These are phyloP conservation scores for Aspergillus sp. DNA, from an alignment of 2,329 filamentous ascomycete genomes.

Conservation along the genomic window DNA sequence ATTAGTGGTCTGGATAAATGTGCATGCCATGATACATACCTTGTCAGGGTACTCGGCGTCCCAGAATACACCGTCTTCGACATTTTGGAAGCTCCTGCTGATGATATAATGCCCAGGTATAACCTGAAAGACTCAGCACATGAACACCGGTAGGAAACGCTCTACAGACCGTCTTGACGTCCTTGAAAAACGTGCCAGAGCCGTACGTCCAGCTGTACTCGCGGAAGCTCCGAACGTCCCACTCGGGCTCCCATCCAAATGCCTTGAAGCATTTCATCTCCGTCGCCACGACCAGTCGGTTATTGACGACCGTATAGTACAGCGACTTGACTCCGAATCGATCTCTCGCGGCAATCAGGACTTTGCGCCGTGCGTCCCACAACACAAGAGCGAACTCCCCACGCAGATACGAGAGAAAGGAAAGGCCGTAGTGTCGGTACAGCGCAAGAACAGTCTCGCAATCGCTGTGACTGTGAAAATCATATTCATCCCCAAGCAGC, in stretches of 20 bases:
- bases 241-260: conserved; percentile 52
- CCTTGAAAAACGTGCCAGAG: conserved; percentile 51
- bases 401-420: conserved; percentile 47
- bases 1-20: not conserved
- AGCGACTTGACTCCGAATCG: conserved; percentile 59
- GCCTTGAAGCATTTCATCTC: conserved; percentile 56
- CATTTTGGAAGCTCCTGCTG: conserved; percentile 16
- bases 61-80: conserved; percentile 51
- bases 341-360: conserved; percentile 52
- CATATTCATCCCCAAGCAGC: conserved; percentile 39
- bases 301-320: conserved; percentile 47
- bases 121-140: conserved; percentile 25
- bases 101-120: conserved; percentile 45
- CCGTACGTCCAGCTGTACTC: conserved; percentile 47
- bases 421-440: conserved; percentile 50
- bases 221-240: conserved; percentile 51
- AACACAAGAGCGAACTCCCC: conserved; percentile 58
- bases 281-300: conserved; percentile 48
- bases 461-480: conserved; percentile 49
- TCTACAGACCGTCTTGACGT: conserved; percentile 43
- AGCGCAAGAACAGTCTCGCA: conserved; percentile 55
- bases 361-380: conserved; percentile 45
- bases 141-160: not conserved
- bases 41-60: conserved; percentile 54
- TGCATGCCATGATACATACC: conserved; percentile 26